Evolutionary conservation across 805 yeast species (phyloP).

Genomic region (Candida hungchunana): DNA sequence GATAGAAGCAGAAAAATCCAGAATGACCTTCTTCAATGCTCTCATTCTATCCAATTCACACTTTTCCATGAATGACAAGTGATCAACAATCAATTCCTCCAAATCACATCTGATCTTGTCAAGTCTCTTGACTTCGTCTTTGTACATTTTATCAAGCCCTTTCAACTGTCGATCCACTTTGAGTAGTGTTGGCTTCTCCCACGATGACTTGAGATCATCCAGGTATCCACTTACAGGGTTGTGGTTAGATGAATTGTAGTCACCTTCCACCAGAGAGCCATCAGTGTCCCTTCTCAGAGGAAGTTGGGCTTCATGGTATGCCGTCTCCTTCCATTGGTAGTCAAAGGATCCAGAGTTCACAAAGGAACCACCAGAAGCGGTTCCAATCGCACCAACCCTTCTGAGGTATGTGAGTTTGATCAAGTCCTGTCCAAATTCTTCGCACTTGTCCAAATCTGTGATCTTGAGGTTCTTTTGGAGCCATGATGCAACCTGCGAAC

Average conservation of each 20-base stretch:
- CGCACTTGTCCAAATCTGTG: constrained; percentile 52
- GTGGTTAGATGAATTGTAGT: constrained; percentile 24
- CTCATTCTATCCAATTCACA: constrained; percentile 76
- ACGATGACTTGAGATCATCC: constrained; percentile 26
- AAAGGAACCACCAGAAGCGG: constrained; percentile 67
- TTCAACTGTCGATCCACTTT: constrained; percentile 55
- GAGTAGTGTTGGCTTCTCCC: constrained; percentile 48
- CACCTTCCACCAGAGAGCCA: constrained; percentile 23
- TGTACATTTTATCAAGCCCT: constrained; percentile 53
- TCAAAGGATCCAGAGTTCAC: constrained; percentile 69
- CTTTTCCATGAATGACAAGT: constrained; percentile 70
- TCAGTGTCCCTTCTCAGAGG: constrained; percentile 16
- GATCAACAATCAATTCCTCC: constrained; percentile 71
- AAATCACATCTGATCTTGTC: constrained; percentile 68
- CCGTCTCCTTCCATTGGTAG: constrained; percentile 78
- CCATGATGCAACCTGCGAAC: constrained; percentile 60
- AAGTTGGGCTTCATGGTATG: constrained; percentile 49
- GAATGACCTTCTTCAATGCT: constrained; percentile 70
- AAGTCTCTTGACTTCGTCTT: constrained; percentile 48
- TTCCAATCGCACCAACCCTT: constrained; percentile 50
- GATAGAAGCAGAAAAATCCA: constrained; percentile 66
- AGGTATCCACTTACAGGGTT: constrained; percentile 19
- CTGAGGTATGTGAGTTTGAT: constrained; percentile 56
- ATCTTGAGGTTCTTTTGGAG: constrained; percentile 43
- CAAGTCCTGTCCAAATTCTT: constrained; percentile 69